Evolutionary conservation across 345 rosid genomes (phyloP), one percentile per base, ranked within the genome.

Genomic region (Trapa bicornis): DNA sequence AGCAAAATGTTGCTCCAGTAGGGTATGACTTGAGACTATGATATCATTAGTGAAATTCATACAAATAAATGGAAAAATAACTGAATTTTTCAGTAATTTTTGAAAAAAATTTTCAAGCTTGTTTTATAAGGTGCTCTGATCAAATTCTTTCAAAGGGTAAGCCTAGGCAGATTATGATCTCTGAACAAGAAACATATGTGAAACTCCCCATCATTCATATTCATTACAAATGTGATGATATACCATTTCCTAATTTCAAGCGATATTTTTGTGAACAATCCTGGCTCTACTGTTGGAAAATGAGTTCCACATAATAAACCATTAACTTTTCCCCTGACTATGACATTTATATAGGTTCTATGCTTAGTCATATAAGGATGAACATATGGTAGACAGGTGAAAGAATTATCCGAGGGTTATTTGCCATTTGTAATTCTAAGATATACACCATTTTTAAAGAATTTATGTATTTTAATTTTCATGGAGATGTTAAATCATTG

Each of bases 401-500:
- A 32, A 58, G 16, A n/a, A 58, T 58, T 58, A 11, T 35, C 8
- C 1, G 63, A 35, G 38, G 63, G 35, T 58, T 33, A 16, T 29
- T 4, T 1, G n/a, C 39, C 32, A 10, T 32, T 37, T 17, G 37
- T 11, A 33, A 2, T 13, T 37, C 11, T 68, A 36, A 53, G 41
- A n/a, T 15, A 17, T 33, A 35, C 29, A 0, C 36, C n/a, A 17
- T 11, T 16, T 10, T 53, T 56, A 12, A 13, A 54, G 39, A 17
- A 37, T 41, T 4, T 5, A 3, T 13, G 41, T 33, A 17, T 61
- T 48, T 35, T 37, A 38, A 29, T 39, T 5, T 14, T 45, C 48
- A 45, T 45, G 48, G 11, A 45, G 6, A 36, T 58, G 35, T 29
- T 53, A 3, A 45, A 45, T 7, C 7, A 36, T 64, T 75, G 82